These are phyloP conservation scores for Wallacemonas rigidus DNA, from an alignment of 208 protist species.

Conservation along the genomic window DNA sequence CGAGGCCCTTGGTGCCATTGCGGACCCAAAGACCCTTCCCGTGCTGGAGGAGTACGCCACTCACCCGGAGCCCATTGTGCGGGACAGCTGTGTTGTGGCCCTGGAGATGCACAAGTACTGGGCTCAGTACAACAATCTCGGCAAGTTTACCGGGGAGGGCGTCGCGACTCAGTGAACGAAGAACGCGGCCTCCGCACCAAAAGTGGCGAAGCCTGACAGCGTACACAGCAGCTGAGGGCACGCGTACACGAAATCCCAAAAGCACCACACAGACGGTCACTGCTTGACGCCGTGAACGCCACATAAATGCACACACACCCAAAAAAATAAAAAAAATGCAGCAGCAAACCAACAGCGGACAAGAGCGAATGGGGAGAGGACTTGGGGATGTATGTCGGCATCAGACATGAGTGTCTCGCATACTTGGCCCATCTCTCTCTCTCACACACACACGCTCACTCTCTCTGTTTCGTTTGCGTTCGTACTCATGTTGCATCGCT, in stretches of 20 bases:
- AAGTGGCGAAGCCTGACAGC: too few relatives aligned
- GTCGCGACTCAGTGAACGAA: background rate
- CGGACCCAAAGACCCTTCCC: slow-evolving; percentile 63
- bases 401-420: too few relatives aligned
- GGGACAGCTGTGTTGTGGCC: slow-evolving; percentile 85
- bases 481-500: too few relatives aligned
- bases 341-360: too few relatives aligned
- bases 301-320: background rate
- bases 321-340: background rate
- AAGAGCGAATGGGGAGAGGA: too few relatives aligned
- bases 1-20: slow-evolving; percentile 97
- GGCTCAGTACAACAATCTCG: slow-evolving; percentile 73
- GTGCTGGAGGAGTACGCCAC: slow-evolving; percentile 65
- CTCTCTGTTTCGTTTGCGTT: too few relatives aligned
- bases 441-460: too few relatives aligned
- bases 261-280: too few relatives aligned
- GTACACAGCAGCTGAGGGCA: too few relatives aligned
- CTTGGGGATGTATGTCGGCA: too few relatives aligned
- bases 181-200: background rate
- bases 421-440: too few relatives aligned
- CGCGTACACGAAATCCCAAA: too few relatives aligned
- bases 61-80: slow-evolving; percentile 81
- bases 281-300: background rate
- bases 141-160: slow-evolving; percentile 6
- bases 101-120: slow-evolving; percentile 90